Base-by-base conservation (phyloP, 192 early-diverging fungal species). In the Dimargaris cristalligena region DNA sequence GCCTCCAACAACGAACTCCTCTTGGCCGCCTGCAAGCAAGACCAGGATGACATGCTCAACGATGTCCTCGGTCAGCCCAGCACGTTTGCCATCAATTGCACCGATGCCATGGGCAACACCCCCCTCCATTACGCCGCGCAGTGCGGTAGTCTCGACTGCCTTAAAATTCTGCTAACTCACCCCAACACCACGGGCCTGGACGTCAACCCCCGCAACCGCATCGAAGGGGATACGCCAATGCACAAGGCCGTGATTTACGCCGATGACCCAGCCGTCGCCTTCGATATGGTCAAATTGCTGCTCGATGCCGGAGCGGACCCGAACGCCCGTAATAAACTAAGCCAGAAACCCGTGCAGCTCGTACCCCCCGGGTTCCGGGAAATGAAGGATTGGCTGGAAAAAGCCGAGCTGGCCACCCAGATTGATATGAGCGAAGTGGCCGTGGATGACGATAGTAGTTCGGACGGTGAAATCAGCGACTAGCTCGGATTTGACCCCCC, bases 71-170 rank as follows among this genome's bases (percentile, higher is more conserved):
- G 64, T 25, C 59, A 71, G 57, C 67, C 69, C 8, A 62, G 58
- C 26, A 62, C 67, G 23, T 68, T 78, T 34, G 65, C 83, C 44
- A 70, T 88, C 59, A 83, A 84, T 65, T 72, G 74, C 61, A 67
- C 61, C 0, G 83, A 88, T 59, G 77, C 65, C 20, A 30, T 75
- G n/a, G 86, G 86, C 20, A 78, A 78, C 34, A 75, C 82, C 4
- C 77, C 82, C 1, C 74, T 83, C 32, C 86, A 88, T 62, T 81
- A 84, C 55, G 79, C 79, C 1, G 80, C 81, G 11, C 68, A 74
- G 49, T 68, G 64, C 47, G 83, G 76, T 25, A 74, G 80, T 0
- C 63, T 83, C 50, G 75, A 74, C 50, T 85, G 80, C 45, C 58
- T 83, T 26, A 74, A 81, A 66, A 59, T 80, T 31, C 63, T 88